phyloP scores from a whole-genome alignment of 2,329 filamentous ascomycete species.

The Alternaria panax region DNA sequence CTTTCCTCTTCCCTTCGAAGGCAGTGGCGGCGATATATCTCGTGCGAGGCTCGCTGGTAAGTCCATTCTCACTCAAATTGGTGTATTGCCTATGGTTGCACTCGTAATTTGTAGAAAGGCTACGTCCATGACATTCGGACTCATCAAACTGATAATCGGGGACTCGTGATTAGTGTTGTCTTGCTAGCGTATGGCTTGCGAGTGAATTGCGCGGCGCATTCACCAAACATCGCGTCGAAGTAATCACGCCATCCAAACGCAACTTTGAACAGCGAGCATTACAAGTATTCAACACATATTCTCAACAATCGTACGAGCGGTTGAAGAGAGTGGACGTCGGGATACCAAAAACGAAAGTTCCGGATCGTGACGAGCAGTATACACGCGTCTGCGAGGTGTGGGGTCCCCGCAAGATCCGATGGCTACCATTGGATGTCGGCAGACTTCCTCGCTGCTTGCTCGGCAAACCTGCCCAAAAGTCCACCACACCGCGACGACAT shows the following conservation, averaged over 20 bases:
- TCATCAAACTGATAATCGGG: background rate
- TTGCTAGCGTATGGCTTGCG: background rate
- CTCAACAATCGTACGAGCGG: background rate
- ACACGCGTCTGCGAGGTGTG: conserved; percentile 24
- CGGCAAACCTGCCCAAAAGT: conserved; percentile 28
- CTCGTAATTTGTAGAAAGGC: background rate
- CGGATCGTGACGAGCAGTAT: conserved; percentile 21
- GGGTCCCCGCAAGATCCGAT: conserved; percentile 18
- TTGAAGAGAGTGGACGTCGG: conserved; percentile 2
- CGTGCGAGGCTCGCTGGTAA: conserved; percentile 27
- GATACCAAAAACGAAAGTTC: conserved; percentile 16
- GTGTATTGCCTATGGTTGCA: background rate
- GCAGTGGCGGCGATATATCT: conserved; percentile 35
- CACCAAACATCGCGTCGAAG: background rate
- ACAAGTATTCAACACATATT: background rate
- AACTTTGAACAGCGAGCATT: background rate
- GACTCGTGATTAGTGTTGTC: background rate
- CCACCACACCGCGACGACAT: conserved; percentile 5
- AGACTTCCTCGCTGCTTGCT: conserved; percentile 8
- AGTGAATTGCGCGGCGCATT: background rate
- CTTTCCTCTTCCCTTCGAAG: conserved; percentile 23
- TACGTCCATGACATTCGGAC: background rate
- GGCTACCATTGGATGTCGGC: conserved; percentile 20
- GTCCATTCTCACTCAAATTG: conserved; percentile 13
- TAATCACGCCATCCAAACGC: background rate